These are phyloP conservation scores for Rhodocollybia butyracea DNA, from an alignment of 768 basidiomycete species.

Conservation along the genomic window DNA sequence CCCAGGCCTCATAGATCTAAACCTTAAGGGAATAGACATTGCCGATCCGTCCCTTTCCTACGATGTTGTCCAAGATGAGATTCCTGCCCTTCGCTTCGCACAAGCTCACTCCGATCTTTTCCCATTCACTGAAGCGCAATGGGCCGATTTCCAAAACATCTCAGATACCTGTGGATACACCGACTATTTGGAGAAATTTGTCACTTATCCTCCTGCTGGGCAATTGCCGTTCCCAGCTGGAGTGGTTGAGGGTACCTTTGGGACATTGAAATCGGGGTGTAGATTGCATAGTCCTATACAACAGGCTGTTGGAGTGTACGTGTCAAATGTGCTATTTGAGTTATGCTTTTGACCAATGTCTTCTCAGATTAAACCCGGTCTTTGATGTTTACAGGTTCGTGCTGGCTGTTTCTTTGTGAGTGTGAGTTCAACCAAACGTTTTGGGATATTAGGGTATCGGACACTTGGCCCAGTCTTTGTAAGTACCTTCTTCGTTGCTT, in stretches of 20 bases:
- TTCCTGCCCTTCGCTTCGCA: conserved; percentile 63
- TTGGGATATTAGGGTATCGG: conserved; percentile 35
- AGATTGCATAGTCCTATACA: conserved; percentile 48
- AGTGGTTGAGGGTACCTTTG: conserved; percentile 39
- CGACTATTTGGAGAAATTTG: conserved; percentile 55
- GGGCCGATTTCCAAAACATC: conserved; percentile 47
- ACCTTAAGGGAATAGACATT: conserved; percentile 63
- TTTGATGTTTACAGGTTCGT: conserved; percentile 51
- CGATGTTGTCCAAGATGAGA: conserved; percentile 55
- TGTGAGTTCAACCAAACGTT: neutral
- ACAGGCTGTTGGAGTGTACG: conserved; percentile 45
- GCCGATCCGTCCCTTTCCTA: conserved; percentile 46
- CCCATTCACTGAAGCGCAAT: conserved; percentile 56
- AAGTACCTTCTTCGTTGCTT: conserved; percentile 10
- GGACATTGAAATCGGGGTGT: conserved; percentile 33
- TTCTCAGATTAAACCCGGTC: conserved; percentile 48
- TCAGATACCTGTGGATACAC: conserved; percentile 58
- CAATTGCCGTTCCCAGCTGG: conserved; percentile 58
- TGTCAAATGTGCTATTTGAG: conserved; percentile 6
- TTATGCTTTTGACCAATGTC: neutral
- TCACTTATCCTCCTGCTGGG: conserved; percentile 63
- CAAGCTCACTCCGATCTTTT: conserved; percentile 55
- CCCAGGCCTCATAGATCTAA: conserved; percentile 45
- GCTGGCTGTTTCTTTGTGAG: neutral
- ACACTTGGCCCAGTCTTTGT: conserved; percentile 50